phyloP scores from a whole-genome alignment of 148 eudicot genomes.

The Agrostemma githago region DNA sequence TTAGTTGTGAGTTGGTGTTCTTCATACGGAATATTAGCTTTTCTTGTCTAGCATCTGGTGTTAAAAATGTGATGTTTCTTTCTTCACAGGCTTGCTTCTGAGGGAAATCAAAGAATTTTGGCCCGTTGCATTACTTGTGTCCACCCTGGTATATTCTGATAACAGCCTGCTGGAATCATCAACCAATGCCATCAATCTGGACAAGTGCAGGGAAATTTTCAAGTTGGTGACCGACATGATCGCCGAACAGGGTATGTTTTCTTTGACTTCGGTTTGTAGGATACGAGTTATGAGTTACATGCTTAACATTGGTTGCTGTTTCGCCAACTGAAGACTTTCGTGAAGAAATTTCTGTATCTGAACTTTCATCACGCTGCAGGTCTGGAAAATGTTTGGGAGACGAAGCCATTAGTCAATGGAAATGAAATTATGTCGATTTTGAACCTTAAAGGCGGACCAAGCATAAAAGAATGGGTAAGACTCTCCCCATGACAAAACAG shows the following conservation, averaged over 20 bases:
- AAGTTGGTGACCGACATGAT: conserved; percentile 47
- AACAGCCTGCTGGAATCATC: conserved; percentile 30
- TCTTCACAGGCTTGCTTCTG: conserved; percentile 58
- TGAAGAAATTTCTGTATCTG: neutral
- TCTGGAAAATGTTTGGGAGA: conserved; percentile 71
- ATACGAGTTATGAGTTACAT: neutral
- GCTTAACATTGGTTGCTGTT: neutral
- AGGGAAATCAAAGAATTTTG: conserved; percentile 88
- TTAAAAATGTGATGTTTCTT: conserved; percentile 1
- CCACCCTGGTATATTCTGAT: conserved; percentile 46
- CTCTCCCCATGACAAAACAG: neutral
- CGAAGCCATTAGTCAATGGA: conserved; percentile 70
- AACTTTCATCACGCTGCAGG: conserved; percentile 36
- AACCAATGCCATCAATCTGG: conserved; percentile 33
- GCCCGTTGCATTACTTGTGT: conserved; percentile 64
- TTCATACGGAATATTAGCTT: neutral
- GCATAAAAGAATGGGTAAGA: conserved; percentile 69
- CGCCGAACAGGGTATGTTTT: conserved; percentile 45
- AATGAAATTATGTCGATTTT: conserved; percentile 70
- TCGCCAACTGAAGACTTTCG: neutral
- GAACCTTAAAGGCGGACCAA: conserved; percentile 81
- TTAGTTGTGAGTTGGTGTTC: neutral
- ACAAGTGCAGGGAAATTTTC: conserved; percentile 41
- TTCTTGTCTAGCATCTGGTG: neutral
- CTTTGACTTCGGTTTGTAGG: neutral